Base-by-base conservation (phyloP, 768 basidiomycete species). In the Lactarius hengduanensis region DNA sequence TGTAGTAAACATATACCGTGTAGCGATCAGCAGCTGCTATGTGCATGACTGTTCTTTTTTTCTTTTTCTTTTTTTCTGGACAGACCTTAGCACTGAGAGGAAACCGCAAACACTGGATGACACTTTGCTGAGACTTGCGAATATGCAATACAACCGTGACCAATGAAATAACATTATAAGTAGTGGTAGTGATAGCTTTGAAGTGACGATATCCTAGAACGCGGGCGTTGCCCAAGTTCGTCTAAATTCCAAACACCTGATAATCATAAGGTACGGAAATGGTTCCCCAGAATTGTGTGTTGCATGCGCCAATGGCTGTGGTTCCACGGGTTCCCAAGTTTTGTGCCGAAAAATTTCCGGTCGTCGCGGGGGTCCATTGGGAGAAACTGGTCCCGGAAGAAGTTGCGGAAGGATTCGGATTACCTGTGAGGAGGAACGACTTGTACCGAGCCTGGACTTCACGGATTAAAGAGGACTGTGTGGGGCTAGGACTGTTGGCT, bases 371-470 rank as follows among this genome's bases (percentile, higher is more conserved):
- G 28, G 76, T 72, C 91, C 91, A 93, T 4, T 74, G 76, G 3
- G 76, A 50, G 59, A 75, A 76, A 8, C 80, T 70, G 34, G 83
- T 74, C 30, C 81, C 81, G 32, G 75, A 72, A 9, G 78, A 80
- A 71, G 90, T 91, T 26, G 90, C 82, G 28, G 75, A 72, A 11
- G 78, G 80, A 71, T 90, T 92, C 30, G 90, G 90, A 65, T 83
- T 81, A 5, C 89, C 87, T 2, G 76, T 84, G 62, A 76, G 68
- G 45, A 90, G 76, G 81, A 92, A 93, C 3, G 84, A 80, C 68
- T 79, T 83, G 78, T 91, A 91, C 15, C 89, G 84, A 22, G 80
- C 78, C 73, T 90, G 88, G 72, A 92, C 83, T 73, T 93, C 85
- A n/a, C 74, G 76, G 50, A 81, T 82, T 56, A 92, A 80, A 10